Evolutionary conservation across 805 yeast species (phyloP), one percentile per base, ranked within the genome.

Genomic region (Blastobotrys chiropterorum): DNA sequence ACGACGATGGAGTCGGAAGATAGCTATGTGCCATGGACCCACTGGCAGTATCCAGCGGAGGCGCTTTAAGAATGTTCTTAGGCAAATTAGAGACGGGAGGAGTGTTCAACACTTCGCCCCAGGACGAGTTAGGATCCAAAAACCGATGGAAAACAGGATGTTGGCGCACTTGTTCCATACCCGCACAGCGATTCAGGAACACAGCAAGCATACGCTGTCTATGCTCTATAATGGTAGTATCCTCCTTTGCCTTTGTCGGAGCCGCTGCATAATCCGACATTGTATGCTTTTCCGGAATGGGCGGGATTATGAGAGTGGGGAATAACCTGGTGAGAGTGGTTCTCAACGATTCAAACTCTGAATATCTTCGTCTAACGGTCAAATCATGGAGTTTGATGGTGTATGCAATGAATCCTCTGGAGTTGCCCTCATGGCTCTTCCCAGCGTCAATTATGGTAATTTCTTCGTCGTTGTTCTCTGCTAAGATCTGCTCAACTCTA

Each of bases 271-370:
- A 72, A 45, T 74, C 77, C 21, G 72, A 59, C 57, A 86, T 65
- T 14, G 86, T 75, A 65, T 86, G 92, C 65, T 86, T 86, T 66
- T 83, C 86, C 0, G 99, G 99, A 7, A 94, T 92, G 0, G 98
- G 97, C 4, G 99, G 99, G 3, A 94, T 80, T 2, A 94, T 78
- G 2, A 82, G 65, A 2, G 94, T 81, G 2, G 99, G 97, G 57
- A 85, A 85, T 39, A 87, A 69, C 59, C 84, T 81, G 2, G 82
- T 73, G 19, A 94, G 72, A 3, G 85, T 77, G 41, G 80, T 83
- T 55, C 97, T 74, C 44, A 94, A 74, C 47, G 86, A 80, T 62
- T 88, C 97, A 65, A 94, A 94, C 65, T 94, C 99, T 34, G 96
- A 85, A 66, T 94, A 94, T 44, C 98, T 75, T 60, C 99, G 74